Evolutionary conservation across 352 stramenopile genomes (phyloP), one percentile per base, ranked within the genome.

Genomic region (Thraustotheca clavata): DNA sequence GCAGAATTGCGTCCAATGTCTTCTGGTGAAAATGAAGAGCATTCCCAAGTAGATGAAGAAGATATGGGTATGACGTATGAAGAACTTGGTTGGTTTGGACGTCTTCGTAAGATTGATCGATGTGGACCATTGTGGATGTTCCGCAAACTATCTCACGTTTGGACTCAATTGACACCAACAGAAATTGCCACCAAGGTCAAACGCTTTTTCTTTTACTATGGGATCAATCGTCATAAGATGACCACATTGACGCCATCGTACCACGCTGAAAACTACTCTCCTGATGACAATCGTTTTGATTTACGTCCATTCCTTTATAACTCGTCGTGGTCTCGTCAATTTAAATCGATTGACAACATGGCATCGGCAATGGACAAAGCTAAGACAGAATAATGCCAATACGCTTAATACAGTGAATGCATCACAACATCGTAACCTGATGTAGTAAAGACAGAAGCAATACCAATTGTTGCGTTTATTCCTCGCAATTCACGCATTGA

Each of bases 21-120:
- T 49, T 71, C 71, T 34, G 76, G 69, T 24, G 78, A 88, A 62
- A 73, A 83, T 9, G 76, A 70, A 24, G 75, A 95, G 50, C 88
- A 98, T 75, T 96, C 88, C 27, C 95, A 98, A 73, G 78, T 96
- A 11, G 97, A 99, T 72, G 97, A 99, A 80, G 95, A 98, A 49
- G 97, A 99, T 75, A 99, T 99, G 97, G 96, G 96, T 7, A 99
- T 99, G 97, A 97, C 88, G 14, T 99, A 99, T 73, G 91, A 96
- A 60, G 97, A 99, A 71, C 85, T 99, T 33, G 90, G 95, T 14
- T 90, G 86, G 71, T 99, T 98, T 76, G 96, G 96, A 36, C 83
- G 87, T 32, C 76, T 98, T 33, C 85, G 96, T 55, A 99, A 99
- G 76, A 94, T 99, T 48, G 81, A 91, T 18, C 79, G 93, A 35